Evolutionary conservation across 495 filamentous ascomycete genomes (phyloP).

Genomic region (Aspergillus steynii): DNA sequence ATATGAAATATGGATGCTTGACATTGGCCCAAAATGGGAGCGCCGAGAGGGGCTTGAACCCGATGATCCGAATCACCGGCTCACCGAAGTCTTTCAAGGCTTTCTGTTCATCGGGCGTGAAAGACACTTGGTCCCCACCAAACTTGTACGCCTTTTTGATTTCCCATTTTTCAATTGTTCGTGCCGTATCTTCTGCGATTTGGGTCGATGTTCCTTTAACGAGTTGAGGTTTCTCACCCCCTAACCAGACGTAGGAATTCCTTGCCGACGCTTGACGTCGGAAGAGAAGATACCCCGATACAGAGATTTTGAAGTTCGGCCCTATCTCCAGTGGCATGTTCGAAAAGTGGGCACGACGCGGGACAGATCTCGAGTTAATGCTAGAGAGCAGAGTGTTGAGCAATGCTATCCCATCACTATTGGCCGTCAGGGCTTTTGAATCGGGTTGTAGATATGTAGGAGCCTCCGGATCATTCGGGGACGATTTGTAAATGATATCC

Average conservation of each 20-base stretch:
- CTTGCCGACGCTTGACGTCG: conserved; percentile 78
- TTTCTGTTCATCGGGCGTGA: conserved; percentile 79
- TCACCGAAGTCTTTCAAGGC: conserved; percentile 75
- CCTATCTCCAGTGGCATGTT: conserved; percentile 84
- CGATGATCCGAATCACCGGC: conserved; percentile 83
- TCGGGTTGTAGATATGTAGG: conserved; percentile 53
- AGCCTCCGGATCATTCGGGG: conserved; percentile 66
- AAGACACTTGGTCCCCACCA: conserved; percentile 84
- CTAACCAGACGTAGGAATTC: conserved; percentile 82
- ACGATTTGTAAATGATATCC: conserved; percentile 77
- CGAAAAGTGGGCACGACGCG: conserved; percentile 85
- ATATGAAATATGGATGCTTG: conserved; percentile 87
- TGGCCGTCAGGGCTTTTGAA: conserved; percentile 49
- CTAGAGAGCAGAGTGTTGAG: conserved; percentile 81
- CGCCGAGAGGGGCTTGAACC: conserved; percentile 80
- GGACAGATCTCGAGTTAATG: conserved; percentile 85
- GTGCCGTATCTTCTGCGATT: conserved; percentile 71
- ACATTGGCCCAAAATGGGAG: conserved; percentile 84
- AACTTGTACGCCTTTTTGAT: conserved; percentile 95
- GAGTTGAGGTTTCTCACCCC: conserved; percentile 79
- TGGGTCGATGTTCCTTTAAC: conserved; percentile 70
- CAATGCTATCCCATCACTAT: conserved; percentile 74
- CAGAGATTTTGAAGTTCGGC: conserved; percentile 78
- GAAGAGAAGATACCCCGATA: conserved; percentile 89
- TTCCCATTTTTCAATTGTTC: conserved; percentile 75